These are phyloP conservation scores for Pulveroboletus ravenelii DNA, from an alignment of 768 basidiomycete genomes.

Conservation along the genomic window DNA sequence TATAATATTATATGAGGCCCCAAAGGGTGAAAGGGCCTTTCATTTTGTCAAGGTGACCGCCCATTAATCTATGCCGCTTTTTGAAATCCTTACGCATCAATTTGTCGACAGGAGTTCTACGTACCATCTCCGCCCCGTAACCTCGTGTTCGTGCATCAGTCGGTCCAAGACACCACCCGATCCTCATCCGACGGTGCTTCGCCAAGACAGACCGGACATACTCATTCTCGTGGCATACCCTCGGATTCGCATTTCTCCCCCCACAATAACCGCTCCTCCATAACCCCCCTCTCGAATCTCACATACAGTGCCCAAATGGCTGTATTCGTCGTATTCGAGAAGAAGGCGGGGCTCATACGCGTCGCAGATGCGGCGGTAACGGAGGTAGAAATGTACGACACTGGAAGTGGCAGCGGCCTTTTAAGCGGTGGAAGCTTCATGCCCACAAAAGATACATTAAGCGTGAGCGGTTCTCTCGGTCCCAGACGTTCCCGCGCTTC, in stretches of 20 bases:
- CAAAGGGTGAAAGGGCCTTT: conserved; percentile 77
- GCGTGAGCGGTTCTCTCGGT: conserved; percentile 20
- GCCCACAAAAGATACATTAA: conserved; percentile 22
- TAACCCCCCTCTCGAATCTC: conserved; percentile 31
- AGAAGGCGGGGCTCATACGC: conserved; percentile 82
- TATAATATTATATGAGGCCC: conserved; percentile 76
- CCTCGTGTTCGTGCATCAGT: conserved; percentile 67
- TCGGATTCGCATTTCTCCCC: conserved; percentile 34
- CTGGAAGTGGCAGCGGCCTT: conserved; percentile 8
- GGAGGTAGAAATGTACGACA: conserved; percentile 62
- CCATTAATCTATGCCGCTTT: neutral
- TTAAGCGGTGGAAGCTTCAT: conserved; percentile 21
- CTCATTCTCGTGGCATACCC: conserved; percentile 43
- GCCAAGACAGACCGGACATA: conserved; percentile 19
- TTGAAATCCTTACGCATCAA: conserved; percentile 1
- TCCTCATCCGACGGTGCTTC: conserved; percentile 39
- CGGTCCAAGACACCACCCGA: conserved; percentile 48
- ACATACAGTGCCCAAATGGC: conserved; percentile 68
- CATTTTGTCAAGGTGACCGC: conserved; percentile 63
- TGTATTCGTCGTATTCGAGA: conserved; percentile 82
- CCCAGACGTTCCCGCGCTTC: conserved; percentile 38
- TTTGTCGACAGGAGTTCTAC: conserved; percentile 68
- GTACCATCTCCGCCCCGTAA: conserved; percentile 65
- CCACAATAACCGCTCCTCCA: conserved; percentile 22
- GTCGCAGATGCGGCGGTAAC: conserved; percentile 75